Evolutionary conservation across 2,329 filamentous ascomycete species (phyloP).

Genomic region (Talaromyces atroroseus): DNA sequence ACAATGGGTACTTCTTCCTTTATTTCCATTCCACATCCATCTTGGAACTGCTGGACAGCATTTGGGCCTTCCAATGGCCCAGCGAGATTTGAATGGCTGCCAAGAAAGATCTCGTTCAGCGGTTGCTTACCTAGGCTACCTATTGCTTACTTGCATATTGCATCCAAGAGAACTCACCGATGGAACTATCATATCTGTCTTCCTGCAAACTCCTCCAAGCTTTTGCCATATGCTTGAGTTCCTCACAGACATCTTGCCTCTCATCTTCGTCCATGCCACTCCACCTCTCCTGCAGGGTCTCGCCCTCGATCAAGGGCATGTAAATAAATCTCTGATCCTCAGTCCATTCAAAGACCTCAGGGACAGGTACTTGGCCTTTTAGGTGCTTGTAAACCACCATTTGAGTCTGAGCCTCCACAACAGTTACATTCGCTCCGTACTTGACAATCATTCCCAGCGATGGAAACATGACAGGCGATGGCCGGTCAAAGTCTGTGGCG

Average conservation of each 20-base stretch:
- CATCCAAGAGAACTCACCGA: not conserved
- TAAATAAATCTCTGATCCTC: constrained; percentile 23
- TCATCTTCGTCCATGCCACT: constrained; percentile 18
- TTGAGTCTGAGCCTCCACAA: constrained; percentile 26
- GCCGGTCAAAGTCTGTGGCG: constrained; percentile 20
- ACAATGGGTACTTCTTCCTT: constrained; percentile 17
- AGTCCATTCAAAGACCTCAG: constrained; percentile 23
- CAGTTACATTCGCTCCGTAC: constrained; percentile 29
- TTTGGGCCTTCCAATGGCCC: constrained; percentile 27
- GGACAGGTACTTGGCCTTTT: constrained; percentile 21
- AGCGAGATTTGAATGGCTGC: constrained; percentile 10
- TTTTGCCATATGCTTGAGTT: constrained; percentile 25
- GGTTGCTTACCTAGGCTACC: constrained; percentile 25
- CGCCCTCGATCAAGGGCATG: constrained; percentile 22
- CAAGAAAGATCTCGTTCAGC: constrained; percentile 30
- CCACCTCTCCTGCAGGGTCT: constrained; percentile 22
- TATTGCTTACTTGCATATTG: constrained; percentile 14
- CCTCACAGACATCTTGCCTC: constrained; percentile 24
- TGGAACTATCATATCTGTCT: constrained; percentile 10
- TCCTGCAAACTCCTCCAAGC: constrained; percentile 12
- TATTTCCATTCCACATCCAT: constrained; percentile 27
- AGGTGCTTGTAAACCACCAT: constrained; percentile 22
- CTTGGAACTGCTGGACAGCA: constrained; percentile 28
- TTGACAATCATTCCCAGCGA: constrained; percentile 32
- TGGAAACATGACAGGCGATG: constrained; percentile 28